A percentile compares a stretch with the other conserved stretches of the same genome.
Conservation (phyloP, 345 rosid species). For the Eutrema japonicum region DNA sequence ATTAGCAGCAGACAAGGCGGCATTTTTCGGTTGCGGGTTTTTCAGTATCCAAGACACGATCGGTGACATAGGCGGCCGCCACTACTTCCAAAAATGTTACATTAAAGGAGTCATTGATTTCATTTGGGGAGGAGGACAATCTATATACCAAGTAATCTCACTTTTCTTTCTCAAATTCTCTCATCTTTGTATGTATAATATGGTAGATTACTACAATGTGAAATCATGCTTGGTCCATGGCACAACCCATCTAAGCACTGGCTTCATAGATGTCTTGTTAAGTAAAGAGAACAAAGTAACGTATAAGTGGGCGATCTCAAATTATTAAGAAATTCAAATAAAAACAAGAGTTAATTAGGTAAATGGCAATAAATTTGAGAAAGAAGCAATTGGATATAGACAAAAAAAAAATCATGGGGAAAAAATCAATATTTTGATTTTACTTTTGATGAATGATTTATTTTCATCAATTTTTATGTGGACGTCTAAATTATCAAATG, state of each 20-base stretch:
- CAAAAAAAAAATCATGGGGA: neutral
- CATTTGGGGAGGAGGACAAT: conserved; percentile 53
- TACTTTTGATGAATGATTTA: no score
- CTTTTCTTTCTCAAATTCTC: neutral
- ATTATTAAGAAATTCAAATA: no score
- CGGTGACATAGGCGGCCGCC: conserved; percentile 42
- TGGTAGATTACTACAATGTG: neutral
- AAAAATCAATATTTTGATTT: neutral
- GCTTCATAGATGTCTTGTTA: no score
- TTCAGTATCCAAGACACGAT: conserved; percentile 46
- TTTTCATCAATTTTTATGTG: neutral
- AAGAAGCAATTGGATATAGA: neutral
- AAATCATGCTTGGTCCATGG: neutral
- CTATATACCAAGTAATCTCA: conserved; percentile 44
- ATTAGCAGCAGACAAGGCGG: conserved; percentile 40
- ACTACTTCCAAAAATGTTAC: conserved; percentile 45
- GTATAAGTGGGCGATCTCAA: no score
- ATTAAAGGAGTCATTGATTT: conserved; percentile 50
- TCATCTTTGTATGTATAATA: neutral
- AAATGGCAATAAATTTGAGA: neutral
- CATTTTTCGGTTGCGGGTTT: conserved; percentile 45
- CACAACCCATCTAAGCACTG: neutral
- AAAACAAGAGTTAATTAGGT: neutral
- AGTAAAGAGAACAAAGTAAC: no score
- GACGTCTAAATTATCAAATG: no score